Evolutionary conservation across 2,329 filamentous ascomycete genomes (phyloP).

Genomic region (Tolypocladium ovalisporum): DNA sequence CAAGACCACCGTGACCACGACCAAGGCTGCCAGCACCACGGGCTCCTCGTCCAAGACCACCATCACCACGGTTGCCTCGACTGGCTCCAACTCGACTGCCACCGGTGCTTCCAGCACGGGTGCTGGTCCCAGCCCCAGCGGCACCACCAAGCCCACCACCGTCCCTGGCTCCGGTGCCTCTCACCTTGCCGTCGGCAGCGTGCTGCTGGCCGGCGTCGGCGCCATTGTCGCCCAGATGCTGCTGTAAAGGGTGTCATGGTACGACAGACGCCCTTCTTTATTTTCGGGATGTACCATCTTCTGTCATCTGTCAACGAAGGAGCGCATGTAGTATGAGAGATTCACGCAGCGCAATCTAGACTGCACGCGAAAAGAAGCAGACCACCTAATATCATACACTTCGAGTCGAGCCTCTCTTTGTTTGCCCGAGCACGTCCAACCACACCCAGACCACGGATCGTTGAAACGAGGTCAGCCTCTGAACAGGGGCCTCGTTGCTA

Average conservation of each 20-base stretch:
- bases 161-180: slow-evolving; percentile 15
- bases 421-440: background rate
- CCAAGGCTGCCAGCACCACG: slow-evolving; percentile 5
- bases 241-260: slow-evolving; percentile 9
- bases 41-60: slow-evolving; percentile 11
- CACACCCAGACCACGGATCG: background rate
- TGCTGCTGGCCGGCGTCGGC: slow-evolving; percentile 16
- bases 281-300: slow-evolving; percentile 14
- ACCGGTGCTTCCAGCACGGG: slow-evolving; percentile 4
- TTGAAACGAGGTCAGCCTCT: background rate
- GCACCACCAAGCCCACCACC: slow-evolving; percentile 5
- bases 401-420: slow-evolving; percentile 14
- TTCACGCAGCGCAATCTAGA: slow-evolving; percentile 1
- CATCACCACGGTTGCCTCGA: slow-evolving; percentile 7
- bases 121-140: slow-evolving; percentile 4
- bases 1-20: slow-evolving; percentile 3
- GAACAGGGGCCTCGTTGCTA: background rate
- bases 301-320: slow-evolving; percentile 8
- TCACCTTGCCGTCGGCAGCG: slow-evolving; percentile 13
- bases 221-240: slow-evolving; percentile 19
- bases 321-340: slow-evolving; percentile 13
- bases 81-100: slow-evolving; percentile 7
- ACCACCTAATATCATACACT: slow-evolving; percentile 18
- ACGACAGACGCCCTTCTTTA: slow-evolving; percentile 1
- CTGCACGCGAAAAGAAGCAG: slow-evolving; percentile 14